Percentiles rank a stretch among this genome's conserved stretches.
Conservation (phyloP, 768 basidiomycete genomes). For the Leccinum uliginosum region DNA sequence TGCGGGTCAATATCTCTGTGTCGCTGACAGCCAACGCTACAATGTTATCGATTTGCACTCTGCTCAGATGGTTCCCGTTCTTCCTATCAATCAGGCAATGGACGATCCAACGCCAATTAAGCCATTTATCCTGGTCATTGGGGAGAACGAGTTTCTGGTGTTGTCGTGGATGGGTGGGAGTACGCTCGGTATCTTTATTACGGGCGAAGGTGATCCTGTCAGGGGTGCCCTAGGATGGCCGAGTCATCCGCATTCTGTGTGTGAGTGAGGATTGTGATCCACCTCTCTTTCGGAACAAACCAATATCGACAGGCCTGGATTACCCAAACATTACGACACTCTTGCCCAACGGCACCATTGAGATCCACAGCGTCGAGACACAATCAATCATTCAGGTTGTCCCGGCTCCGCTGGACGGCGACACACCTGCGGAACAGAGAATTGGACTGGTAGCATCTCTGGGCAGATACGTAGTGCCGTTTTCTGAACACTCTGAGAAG, state of each 20-base stretch:
- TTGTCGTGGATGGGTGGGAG: conserved; percentile 78
- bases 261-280: conserved; percentile 42
- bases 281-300: not conserved
- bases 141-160: conserved; percentile 78
- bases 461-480: conserved; percentile 41
- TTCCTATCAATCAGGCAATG: conserved; percentile 73
- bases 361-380: conserved; percentile 76
- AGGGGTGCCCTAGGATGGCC: conserved; percentile 88
- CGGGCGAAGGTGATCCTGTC: conserved; percentile 79
- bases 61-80: conserved; percentile 62
- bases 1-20: conserved; percentile 58
- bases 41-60: conserved; percentile 75
- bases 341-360: conserved; percentile 72
- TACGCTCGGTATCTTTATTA: conserved; percentile 85
- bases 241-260: conserved; percentile 67
- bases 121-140: conserved; percentile 72
- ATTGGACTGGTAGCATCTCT: conserved; percentile 27
- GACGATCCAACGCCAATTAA: conserved; percentile 43
- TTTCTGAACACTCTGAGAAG: conserved; percentile 36
- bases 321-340: conserved; percentile 78
- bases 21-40: conserved; percentile 72
- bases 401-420: conserved; percentile 37
- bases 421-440: conserved; percentile 24
- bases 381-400: conserved; percentile 71
- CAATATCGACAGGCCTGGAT: conserved; percentile 56